Evolutionary conservation across 2,329 filamentous ascomycete genomes (phyloP), one percentile per base, ranked within the genome.

Genomic region (Paecilomyces variotii): DNA sequence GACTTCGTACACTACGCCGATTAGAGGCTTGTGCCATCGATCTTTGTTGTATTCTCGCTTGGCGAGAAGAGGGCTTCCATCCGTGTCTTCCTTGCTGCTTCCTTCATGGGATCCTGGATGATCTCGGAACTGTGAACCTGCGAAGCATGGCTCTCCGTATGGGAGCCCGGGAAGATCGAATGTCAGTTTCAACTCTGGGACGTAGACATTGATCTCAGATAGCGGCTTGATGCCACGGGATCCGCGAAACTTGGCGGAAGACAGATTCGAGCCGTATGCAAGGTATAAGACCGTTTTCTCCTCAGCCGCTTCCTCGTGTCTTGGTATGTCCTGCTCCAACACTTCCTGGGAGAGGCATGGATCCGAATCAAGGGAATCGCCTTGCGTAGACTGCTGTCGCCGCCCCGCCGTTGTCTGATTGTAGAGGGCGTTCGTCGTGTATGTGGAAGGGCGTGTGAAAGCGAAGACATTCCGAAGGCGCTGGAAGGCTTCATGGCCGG

Each of bases 1-100:
- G 30, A 97, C 90, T 76, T 97, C 92, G 77, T 99, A 99, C 3
- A 97, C 94, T 14, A 96, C 91, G 26, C 94, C 94, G 49, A 97
- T 84, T 1, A 99, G 82, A 3, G 90, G 90, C 68, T 91, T 92
- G 62, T 85, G 78, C 91, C 91, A 96, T 57, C 76, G 77, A 56
- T 82, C 78, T 66, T 84, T 83, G 65, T 82, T 77, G 63, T 82
- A 81, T 32, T 60, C 53, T 14, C 58, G 30, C 5, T 19, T 55
- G 53, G 35, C 59, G 54, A 74, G 62, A 53, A 74, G 69, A 7
- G 63, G 59, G 2, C 62, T 65, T 61, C 77, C 76, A 62, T 78
- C 75, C 24, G 61, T 64, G 6, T 63, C 26, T 2, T 54, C 24
- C 19, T 57, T 19, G 4, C 24, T 25, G 27, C 51, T 30, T n/a